These are phyloP conservation scores for Botrytis fabae DNA, from an alignment of 2,329 filamentous ascomycete species.

Conservation along the genomic window DNA sequence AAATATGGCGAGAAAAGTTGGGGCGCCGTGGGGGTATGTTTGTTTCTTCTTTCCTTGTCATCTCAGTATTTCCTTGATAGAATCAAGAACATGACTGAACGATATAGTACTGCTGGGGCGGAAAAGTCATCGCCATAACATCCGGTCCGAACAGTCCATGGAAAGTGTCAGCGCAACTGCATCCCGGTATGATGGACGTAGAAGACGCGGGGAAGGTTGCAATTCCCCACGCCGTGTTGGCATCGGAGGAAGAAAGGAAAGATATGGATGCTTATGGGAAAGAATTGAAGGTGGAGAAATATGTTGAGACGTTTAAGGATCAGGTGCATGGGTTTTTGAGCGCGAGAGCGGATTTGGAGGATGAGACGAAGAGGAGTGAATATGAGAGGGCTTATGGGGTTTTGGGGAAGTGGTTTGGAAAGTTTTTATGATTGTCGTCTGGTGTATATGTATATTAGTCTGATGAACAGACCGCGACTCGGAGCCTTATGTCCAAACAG, in stretches of 20 bases:
- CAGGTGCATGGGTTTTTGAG: slow-evolving; percentile 60
- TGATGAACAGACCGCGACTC: background rate
- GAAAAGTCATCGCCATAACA: slow-evolving; percentile 32
- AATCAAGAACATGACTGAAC: background rate
- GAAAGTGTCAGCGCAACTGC: slow-evolving; percentile 50
- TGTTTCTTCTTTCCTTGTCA: background rate
- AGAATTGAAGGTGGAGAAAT: slow-evolving; percentile 44
- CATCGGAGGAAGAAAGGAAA: slow-evolving; percentile 46
- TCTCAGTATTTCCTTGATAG: background rate
- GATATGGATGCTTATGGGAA: slow-evolving; percentile 34
- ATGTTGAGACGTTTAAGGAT: slow-evolving; percentile 49
- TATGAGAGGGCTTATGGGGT: slow-evolving; percentile 50
- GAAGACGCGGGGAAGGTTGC: slow-evolving; percentile 59
- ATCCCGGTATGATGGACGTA: slow-evolving; percentile 63
- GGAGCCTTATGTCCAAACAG: background rate
- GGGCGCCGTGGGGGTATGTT: slow-evolving; percentile 28
- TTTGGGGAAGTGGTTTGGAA: slow-evolving; percentile 44
- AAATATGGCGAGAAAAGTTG: slow-evolving; percentile 55
- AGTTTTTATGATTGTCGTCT: slow-evolving; percentile 39
- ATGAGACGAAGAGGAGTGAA: slow-evolving; percentile 47
- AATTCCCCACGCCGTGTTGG: slow-evolving; percentile 61
- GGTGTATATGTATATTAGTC: background rate
- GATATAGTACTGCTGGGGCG: slow-evolving; percentile 37
- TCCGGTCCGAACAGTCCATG: slow-evolving; percentile 44
- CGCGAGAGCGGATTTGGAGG: slow-evolving; percentile 48